phyloP scores from a whole-genome alignment of 768 basidiomycete genomes.

The Boletus barrowsii region DNA sequence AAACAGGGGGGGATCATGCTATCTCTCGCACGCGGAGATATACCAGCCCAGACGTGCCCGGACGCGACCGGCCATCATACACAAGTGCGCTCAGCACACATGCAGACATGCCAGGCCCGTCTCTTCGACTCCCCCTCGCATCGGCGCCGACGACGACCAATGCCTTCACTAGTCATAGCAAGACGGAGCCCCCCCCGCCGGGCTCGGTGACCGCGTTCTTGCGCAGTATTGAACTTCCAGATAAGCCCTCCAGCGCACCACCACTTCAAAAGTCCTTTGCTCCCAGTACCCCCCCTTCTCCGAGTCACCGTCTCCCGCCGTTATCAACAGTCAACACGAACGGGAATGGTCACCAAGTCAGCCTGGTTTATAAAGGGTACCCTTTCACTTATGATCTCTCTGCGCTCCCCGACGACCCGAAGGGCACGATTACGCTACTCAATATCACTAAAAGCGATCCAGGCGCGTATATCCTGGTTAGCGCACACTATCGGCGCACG shows the following conservation, averaged over 20 bases:
- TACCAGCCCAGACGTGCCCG: constrained; percentile 3
- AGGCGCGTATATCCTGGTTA: constrained; percentile 29
- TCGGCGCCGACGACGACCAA: constrained; percentile 2
- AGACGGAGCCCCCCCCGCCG: constrained; percentile 9
- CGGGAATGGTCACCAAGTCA: constrained; percentile 16
- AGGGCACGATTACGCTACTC: constrained; percentile 26
- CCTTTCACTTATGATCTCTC: constrained; percentile 28
- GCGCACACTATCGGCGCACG: constrained; percentile 34
- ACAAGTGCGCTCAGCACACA: constrained; percentile 5
- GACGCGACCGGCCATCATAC: constrained; percentile 4
- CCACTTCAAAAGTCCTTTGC: constrained; percentile 12
- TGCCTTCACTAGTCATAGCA: neutral
- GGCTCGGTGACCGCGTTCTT: constrained; percentile 24
- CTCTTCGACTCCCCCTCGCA: constrained; percentile 15
- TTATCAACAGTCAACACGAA: constrained; percentile 9
- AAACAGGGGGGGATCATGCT: constrained; percentile 6
- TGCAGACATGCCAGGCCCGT: constrained; percentile 9
- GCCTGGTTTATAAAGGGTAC: constrained; percentile 27
- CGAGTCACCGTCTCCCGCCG: constrained; percentile 10
- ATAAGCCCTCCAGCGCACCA: constrained; percentile 10
- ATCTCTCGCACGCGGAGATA: constrained; percentile 2
- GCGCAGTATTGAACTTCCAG: constrained; percentile 23
- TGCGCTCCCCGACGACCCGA: constrained; percentile 30
- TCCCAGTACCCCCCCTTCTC: constrained; percentile 3
- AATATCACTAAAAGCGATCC: constrained; percentile 29